These are phyloP conservation scores for Wickerhamiella bombiphila DNA, from an alignment of 805 yeast species.

Conservation along the genomic window DNA sequence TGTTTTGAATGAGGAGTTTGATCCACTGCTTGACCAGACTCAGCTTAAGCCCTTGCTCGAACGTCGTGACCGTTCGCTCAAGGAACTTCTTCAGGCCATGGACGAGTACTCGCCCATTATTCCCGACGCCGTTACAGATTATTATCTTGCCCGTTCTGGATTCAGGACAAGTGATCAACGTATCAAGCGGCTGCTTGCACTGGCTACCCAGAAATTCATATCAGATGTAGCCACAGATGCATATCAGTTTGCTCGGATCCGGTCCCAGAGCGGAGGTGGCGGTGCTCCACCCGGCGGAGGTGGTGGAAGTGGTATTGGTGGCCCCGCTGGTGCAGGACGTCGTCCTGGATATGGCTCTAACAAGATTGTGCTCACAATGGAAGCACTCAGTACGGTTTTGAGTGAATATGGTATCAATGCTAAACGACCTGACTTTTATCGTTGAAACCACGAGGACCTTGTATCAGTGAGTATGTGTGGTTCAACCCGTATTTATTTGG, in stretches of 20 bases:
- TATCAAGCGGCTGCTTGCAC: constrained; percentile 69
- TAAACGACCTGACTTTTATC: constrained; percentile 84
- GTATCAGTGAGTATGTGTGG: neutral
- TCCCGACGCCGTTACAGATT: constrained; percentile 93
- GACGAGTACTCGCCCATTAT: constrained; percentile 91
- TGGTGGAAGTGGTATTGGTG: constrained; percentile 21
- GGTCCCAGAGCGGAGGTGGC: constrained; percentile 46
- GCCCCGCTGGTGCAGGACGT: constrained; percentile 21
- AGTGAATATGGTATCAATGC: constrained; percentile 87
- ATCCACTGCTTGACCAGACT: constrained; percentile 15
- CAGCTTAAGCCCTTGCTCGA: constrained; percentile 17
- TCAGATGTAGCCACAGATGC: constrained; percentile 94
- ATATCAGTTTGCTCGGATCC: constrained; percentile 82
- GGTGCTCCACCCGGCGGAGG: constrained; percentile 1
- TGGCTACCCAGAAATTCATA: constrained; percentile 92
- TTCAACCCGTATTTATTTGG: too few relatives aligned
- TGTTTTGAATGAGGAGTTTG: constrained; percentile 6
- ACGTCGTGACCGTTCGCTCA: constrained; percentile 28
- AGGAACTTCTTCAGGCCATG: constrained; percentile 76
- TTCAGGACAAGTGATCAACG: constrained; percentile 65
- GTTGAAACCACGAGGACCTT: too few relatives aligned
- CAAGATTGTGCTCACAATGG: constrained; percentile 80
- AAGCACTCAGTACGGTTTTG: constrained; percentile 81
- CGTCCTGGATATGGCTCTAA: constrained; percentile 23
- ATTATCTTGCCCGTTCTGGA: constrained; percentile 74